Evolutionary conservation across 345 rosid genomes (phyloP).

Genomic region (Lenwebbia sp.): DNA sequence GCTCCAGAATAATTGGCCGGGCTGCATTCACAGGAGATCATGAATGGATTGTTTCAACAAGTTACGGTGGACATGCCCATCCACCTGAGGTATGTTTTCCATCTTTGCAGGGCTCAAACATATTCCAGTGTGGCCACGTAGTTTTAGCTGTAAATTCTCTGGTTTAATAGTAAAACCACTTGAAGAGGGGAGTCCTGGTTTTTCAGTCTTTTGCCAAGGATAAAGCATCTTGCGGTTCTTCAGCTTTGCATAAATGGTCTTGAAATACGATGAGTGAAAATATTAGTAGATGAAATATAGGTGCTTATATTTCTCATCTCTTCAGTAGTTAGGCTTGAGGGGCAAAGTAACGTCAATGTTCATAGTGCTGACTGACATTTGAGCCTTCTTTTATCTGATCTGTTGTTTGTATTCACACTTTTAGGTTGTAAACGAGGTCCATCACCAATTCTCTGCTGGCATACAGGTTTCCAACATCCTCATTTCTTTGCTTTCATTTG

Average conservation of each 20-base stretch:
- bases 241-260: background rate
- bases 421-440: constrained; percentile 66
- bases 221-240: background rate
- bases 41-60: constrained; percentile 72
- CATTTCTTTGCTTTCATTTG: background rate
- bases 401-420: constrained; percentile 5
- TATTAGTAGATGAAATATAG: background rate
- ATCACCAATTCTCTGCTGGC: constrained; percentile 76
- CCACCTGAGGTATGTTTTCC: constrained; percentile 57
- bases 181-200: background rate
- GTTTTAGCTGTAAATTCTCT: background rate
- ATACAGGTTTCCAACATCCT: constrained; percentile 56
- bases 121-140: background rate
- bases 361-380: background rate
- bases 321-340: background rate
- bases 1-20: constrained; percentile 65
- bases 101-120: background rate
- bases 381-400: background rate
- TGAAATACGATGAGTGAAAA: background rate
- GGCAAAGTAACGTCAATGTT: background rate
- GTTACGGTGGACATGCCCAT: constrained; percentile 31
- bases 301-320: background rate
- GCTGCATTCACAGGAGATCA: constrained; percentile 81
- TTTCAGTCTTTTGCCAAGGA: background rate
- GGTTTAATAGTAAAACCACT: background rate